Base-by-base conservation (phyloP, 2,329 filamentous ascomycete genomes). In the Monosporascus cannonballus region DNA sequence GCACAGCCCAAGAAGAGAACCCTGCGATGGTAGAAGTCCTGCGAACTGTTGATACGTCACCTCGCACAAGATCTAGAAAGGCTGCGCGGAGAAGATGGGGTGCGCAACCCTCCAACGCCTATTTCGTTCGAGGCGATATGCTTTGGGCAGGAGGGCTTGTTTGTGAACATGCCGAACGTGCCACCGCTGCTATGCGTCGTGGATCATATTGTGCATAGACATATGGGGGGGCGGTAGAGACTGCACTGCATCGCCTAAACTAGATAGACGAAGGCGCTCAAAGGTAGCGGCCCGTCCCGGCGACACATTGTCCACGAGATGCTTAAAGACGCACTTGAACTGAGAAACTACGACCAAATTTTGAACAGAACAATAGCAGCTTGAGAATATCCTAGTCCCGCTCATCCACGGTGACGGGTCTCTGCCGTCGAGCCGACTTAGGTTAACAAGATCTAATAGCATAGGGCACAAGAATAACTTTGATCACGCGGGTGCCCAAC, bases 61-160 rank as follows among this genome's bases (percentile, higher is more conserved):
- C 72, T 77, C 65, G 62, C 68, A 78, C 76, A 74, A 76, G 75
- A 78, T 78, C 75, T 75, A 62, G 59, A 61, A 67, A 66, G 64
- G 56, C 62, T 64, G 65, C 66, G 62, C 62, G 64, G 54, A 52
- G 56, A 60, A 56, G 64, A 64, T 64, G 67, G 63, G 61, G 64
- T 66, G 63, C 65, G 59, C 61, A 60, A 61, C 61, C 60, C 56
- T 56, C 59, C 60, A 61, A 53, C 59, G 57, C 59, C 61, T 51
- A 57, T 54, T 55, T 51, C 49, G 54, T 56, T 52, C 50, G 57
- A 56, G 52, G 52, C 51, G 48, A 54, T 52, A 54, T 59, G 54
- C 49, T 58, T 58, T 57, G 57, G 58, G 54, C 47, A 56, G 53
- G 54, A 61, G 61, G 58, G 56, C 56, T 60, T 66, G 56, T 51